These are phyloP conservation scores for Berkeleyomyces rouxiae DNA, from an alignment of 2,329 filamentous ascomycete species.

Conservation along the genomic window DNA sequence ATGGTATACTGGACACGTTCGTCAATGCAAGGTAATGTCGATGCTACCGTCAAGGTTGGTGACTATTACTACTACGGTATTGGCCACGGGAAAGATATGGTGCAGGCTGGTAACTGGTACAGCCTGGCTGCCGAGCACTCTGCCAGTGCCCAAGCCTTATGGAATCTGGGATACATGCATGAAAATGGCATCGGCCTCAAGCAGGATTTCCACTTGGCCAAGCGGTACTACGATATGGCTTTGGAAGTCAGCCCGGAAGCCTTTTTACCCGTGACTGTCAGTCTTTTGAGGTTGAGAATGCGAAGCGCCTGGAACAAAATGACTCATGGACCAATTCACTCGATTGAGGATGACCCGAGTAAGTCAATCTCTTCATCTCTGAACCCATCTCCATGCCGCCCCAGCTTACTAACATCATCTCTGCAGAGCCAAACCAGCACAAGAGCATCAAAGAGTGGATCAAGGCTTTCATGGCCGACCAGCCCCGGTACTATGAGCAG, in stretches of 20 bases:
- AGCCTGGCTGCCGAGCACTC: slow-evolving; percentile 80
- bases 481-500: slow-evolving; percentile 46
- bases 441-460: slow-evolving; percentile 79
- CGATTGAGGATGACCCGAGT: slow-evolving; percentile 80
- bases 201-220: slow-evolving; percentile 94
- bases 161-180: slow-evolving; percentile 98
- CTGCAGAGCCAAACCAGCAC: slow-evolving; percentile 47
- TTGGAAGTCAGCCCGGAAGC: slow-evolving; percentile 84
- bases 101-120: slow-evolving; percentile 88
- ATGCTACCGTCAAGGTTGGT: slow-evolving; percentile 93
- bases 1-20: slow-evolving; percentile 92
- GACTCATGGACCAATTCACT: slow-evolving; percentile 79
- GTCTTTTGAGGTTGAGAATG: slow-evolving; percentile 66
- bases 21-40: slow-evolving; percentile 80
- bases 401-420: neutral
- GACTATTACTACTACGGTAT: slow-evolving; percentile 86
- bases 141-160: slow-evolving; percentile 85
- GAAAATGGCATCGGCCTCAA: slow-evolving; percentile 86
- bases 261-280: slow-evolving; percentile 81
- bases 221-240: slow-evolving; percentile 87
- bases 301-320: slow-evolving; percentile 90
- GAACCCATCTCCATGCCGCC: neutral
- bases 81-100: slow-evolving; percentile 52
- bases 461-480: slow-evolving; percentile 61
- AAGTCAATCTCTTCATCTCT: slow-evolving; percentile 22